Evolutionary conservation across 345 rosid genomes (phyloP), one percentile per base, ranked within the genome.

Genomic region (Acer yangbiense): DNA sequence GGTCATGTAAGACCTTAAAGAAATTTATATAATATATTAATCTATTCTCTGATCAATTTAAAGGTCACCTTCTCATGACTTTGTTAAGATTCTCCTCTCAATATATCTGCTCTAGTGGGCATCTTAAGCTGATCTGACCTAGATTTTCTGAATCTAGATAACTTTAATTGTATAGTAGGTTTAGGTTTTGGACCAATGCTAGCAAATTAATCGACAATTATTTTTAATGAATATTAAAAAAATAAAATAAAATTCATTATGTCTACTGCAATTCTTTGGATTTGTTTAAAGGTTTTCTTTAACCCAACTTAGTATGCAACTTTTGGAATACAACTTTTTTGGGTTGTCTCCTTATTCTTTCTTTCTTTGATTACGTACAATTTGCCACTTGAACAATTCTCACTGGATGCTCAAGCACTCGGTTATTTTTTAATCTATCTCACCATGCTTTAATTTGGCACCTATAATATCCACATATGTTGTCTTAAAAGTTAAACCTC

Each of bases 21-120:
- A 44, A 46, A 73, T 69, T 44, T 54, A 16, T 46, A 46, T 9
- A 9, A 46, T 64, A 70, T 74, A 69, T 78, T 74, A 13, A 32
- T 43, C 46, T 68, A 62, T 75, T 71, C 32, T 11, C 63, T 32
- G 39, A 35, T 64, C 65, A 43, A 43, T 25, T 76, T 20, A 75
- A 69, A 73, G 72, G 75, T 43, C 78, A 72, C 66, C 76, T 73
- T 73, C 74, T 73, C 21, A 7, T 43, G 2, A 39, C 77, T 77
- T 79, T 67, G 25, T 46, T 57, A 55, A 74, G 76, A 74, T 79
- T 85, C 85, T 35, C 41, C 46, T 43, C 50, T 46, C 64, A 65
- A 35, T 14, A 17, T 21, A 12, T 68, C 77, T 35, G 48, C 69
- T 13, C 13, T 85, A 77, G 87, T 85, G 87, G 87, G 87, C 84